Evolutionary conservation across 2,329 filamentous ascomycete species (phyloP).

Genomic region (Diaporthe humulicola): DNA sequence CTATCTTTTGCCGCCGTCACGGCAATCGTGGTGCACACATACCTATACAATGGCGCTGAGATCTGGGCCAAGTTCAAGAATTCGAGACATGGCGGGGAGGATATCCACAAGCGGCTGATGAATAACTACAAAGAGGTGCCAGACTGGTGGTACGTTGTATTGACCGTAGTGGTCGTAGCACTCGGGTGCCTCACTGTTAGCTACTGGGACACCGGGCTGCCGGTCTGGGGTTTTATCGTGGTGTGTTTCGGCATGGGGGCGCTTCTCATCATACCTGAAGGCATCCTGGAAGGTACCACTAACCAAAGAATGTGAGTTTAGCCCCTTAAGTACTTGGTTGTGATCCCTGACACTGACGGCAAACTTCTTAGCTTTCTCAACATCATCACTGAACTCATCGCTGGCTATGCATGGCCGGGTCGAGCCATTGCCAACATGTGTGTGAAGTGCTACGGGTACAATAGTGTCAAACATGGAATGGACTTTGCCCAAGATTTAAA

Average conservation of each 20-base stretch:
- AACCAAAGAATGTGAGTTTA: slow-evolving; percentile 45
- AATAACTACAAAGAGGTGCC: slow-evolving; percentile 53
- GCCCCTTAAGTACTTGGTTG: no score
- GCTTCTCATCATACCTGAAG: slow-evolving; percentile 43
- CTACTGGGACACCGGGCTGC: slow-evolving; percentile 46
- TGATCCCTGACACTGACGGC: neutral
- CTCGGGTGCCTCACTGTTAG: slow-evolving; percentile 48
- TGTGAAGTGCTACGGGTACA: slow-evolving; percentile 51
- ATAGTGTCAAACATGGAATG: slow-evolving; percentile 50
- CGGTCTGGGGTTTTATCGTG: slow-evolving; percentile 49
- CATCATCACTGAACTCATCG: slow-evolving; percentile 51
- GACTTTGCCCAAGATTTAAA: slow-evolving; percentile 51
- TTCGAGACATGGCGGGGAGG: slow-evolving; percentile 47
- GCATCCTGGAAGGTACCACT: slow-evolving; percentile 47
- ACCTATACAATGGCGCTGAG: slow-evolving; percentile 50
- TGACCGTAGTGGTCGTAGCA: slow-evolving; percentile 50
- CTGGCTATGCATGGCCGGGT: slow-evolving; percentile 49
- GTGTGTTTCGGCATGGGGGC: slow-evolving; percentile 46
- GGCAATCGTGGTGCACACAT: slow-evolving; percentile 50
- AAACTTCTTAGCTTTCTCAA: slow-evolving; percentile 45
- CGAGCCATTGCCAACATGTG: slow-evolving; percentile 50
- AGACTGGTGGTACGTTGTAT: slow-evolving; percentile 55
- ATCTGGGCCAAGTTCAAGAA: slow-evolving; percentile 51
- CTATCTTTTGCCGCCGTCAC: slow-evolving; percentile 53
- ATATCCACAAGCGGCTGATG: slow-evolving; percentile 54